Conservation (phyloP, 2,329 filamentous ascomycete genomes). For the Plenodomus tracheiphilus region DNA sequence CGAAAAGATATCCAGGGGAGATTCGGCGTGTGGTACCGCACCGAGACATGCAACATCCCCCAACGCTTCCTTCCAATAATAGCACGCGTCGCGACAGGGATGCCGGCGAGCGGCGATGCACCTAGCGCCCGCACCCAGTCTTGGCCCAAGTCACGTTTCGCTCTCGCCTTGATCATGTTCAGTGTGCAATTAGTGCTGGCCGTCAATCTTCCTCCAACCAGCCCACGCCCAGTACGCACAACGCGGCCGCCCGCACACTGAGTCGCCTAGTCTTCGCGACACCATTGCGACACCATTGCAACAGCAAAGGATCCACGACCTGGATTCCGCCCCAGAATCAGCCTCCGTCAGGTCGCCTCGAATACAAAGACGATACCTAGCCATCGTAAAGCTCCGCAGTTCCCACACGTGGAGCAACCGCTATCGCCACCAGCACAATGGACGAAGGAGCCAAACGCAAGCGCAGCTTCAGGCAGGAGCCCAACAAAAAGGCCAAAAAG, state of each 20-base stretch:
- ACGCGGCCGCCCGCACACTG: background rate
- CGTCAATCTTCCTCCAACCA: background rate
- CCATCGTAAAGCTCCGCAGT: too few relatives aligned
- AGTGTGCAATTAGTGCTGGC: too few relatives aligned
- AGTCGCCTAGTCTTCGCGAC: background rate
- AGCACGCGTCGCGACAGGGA: conserved; percentile 16
- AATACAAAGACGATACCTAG: too few relatives aligned
- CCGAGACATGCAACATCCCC: conserved; percentile 16
- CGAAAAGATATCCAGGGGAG: conserved; percentile 15
- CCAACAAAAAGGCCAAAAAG: conserved; percentile 42
- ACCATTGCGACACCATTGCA: background rate
- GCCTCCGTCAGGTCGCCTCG: too few relatives aligned
- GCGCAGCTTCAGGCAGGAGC: conserved; percentile 41
- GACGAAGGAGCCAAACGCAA: conserved; percentile 51
- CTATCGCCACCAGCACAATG: conserved; percentile 31
- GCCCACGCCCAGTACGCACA: background rate
- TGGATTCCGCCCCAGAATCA: too few relatives aligned
- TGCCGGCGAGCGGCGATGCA: background rate
- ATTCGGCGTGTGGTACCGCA: conserved; percentile 15
- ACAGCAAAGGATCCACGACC: background rate
- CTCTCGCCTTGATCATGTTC: too few relatives aligned
- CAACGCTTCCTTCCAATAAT: conserved; percentile 24
- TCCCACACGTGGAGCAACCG: too few relatives aligned
- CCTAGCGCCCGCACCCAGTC: conserved; percentile 5
- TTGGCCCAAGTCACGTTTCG: conserved; percentile 16